phyloP scores from a whole-genome alignment of 2,329 filamentous ascomycete genomes.

The Colletotrichum ledebouriae region DNA sequence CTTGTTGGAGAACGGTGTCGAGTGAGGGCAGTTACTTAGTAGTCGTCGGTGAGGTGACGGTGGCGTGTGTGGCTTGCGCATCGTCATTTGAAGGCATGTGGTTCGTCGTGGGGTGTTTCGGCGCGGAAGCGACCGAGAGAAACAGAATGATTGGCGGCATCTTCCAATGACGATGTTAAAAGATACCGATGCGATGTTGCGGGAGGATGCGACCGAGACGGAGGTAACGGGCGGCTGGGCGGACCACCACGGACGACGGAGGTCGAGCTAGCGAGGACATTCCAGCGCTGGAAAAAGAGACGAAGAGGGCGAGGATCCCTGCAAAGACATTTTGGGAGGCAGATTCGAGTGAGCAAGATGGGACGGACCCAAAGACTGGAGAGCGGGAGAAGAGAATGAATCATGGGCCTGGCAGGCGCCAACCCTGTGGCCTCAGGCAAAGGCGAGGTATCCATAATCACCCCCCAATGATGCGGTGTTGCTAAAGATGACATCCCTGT shows the following conservation, averaged over 20 bases:
- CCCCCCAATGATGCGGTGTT: constrained; percentile 18
- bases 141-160: constrained; percentile 20
- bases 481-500: constrained; percentile 14
- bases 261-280: neutral
- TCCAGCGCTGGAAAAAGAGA: neutral
- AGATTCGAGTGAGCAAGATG: neutral
- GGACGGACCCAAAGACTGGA: neutral
- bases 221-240: neutral
- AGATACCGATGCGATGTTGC: constrained; percentile 19
- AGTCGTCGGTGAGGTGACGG: constrained; percentile 11
- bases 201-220: constrained; percentile 17
- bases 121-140: neutral
- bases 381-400: constrained; percentile 16
- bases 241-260: neutral
- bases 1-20: neutral
- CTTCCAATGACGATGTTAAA: neutral
- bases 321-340: neutral
- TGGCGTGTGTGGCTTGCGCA: constrained; percentile 40
- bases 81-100: constrained; percentile 33
- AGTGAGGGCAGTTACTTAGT: neutral
- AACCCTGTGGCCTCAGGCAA: constrained; percentile 32
- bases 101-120: constrained; percentile 25
- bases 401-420: constrained; percentile 29
- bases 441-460: neutral
- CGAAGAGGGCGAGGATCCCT: constrained; percentile 7